phyloP scores from a whole-genome alignment of 768 basidiomycete genomes.

The Hypsizygus marmoreus region DNA sequence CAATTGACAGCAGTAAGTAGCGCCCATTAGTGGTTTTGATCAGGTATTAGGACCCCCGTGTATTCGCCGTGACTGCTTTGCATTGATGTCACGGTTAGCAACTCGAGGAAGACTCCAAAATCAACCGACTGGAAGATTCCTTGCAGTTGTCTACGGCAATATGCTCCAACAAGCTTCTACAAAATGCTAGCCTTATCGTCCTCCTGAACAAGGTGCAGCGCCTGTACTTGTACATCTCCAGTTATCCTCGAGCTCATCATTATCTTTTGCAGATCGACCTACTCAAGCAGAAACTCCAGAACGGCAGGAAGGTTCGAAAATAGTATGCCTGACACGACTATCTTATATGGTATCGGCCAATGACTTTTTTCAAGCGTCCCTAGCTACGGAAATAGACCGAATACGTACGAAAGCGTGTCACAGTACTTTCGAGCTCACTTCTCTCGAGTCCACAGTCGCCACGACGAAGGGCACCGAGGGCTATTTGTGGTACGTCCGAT shows the following conservation, averaged over 20 bases:
- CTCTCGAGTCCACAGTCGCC: conserved; percentile 72
- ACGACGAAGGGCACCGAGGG: conserved; percentile 74
- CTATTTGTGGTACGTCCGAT: conserved; percentile 62
- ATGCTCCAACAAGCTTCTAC: conserved; percentile 71
- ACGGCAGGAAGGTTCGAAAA: conserved; percentile 69
- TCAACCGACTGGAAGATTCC: conserved; percentile 81
- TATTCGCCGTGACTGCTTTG: no score
- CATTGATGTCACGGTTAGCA: no score
- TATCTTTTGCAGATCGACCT: conserved; percentile 61
- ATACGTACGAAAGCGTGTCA: conserved; percentile 75
- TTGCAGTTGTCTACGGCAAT: conserved; percentile 73
- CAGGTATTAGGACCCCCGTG: no score
- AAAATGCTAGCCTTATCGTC: conserved; percentile 70
- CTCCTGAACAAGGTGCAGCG: conserved; percentile 72
- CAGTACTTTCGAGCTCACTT: conserved; percentile 88
- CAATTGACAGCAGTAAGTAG: conserved; percentile 26
- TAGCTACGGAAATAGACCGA: conserved; percentile 73
- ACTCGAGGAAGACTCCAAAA: conserved; percentile 75
- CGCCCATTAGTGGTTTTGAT: conserved; percentile 84
- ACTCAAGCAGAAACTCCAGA: conserved; percentile 66
- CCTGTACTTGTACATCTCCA: conserved; percentile 1
- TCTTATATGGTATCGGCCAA: neutral
- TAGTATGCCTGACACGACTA: conserved; percentile 52
- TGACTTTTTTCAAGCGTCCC: conserved; percentile 53
- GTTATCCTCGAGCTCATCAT: neutral